Conservation (phyloP, 2,329 filamentous ascomycete genomes). For the Truncatella angustata region DNA sequence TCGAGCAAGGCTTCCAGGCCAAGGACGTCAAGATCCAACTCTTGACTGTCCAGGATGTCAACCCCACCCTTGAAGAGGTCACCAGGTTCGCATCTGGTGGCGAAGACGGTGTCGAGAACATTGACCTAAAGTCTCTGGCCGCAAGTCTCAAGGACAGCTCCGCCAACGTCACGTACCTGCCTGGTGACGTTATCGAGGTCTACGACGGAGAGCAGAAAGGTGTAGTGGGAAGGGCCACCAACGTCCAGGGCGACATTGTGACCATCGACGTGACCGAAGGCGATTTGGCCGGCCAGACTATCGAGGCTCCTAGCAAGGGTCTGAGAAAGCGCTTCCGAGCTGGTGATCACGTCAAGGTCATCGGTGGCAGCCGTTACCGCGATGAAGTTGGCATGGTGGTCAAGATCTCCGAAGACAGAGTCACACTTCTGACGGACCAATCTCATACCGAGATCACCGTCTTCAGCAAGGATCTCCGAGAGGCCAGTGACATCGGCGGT, state of each 20-base stretch:
- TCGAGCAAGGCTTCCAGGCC: constrained; percentile 88
- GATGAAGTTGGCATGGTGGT: constrained; percentile 98
- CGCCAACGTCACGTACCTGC: constrained; percentile 78
- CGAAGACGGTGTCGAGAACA: constrained; percentile 89
- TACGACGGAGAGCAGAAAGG: constrained; percentile 95
- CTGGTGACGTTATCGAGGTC: constrained; percentile 94
- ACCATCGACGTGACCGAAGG: constrained; percentile 83
- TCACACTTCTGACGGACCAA: constrained; percentile 90
- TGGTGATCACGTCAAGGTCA: constrained; percentile 98
- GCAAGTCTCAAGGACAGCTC: constrained; percentile 85
- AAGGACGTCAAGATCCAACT: constrained; percentile 91
- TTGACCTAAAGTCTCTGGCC: constrained; percentile 87
- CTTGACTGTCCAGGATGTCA: constrained; percentile 83
- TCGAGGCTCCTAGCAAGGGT: constrained; percentile 90
- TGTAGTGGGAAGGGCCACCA: constrained; percentile 79
- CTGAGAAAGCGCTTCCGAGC: constrained; percentile 89
- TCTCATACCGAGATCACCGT: constrained; percentile 93
- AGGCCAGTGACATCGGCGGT: constrained; percentile 88
- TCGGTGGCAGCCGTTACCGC: constrained; percentile 88
- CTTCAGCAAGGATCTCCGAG: constrained; percentile 93
- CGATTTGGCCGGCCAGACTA: constrained; percentile 74
- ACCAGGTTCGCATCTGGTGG: constrained; percentile 87
- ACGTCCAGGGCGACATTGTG: constrained; percentile 89
- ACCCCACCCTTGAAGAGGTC: constrained; percentile 90
- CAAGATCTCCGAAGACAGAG: constrained; percentile 85